Conservation (phyloP, 768 basidiomycete species). For the Kwoniella sp. region DNA sequence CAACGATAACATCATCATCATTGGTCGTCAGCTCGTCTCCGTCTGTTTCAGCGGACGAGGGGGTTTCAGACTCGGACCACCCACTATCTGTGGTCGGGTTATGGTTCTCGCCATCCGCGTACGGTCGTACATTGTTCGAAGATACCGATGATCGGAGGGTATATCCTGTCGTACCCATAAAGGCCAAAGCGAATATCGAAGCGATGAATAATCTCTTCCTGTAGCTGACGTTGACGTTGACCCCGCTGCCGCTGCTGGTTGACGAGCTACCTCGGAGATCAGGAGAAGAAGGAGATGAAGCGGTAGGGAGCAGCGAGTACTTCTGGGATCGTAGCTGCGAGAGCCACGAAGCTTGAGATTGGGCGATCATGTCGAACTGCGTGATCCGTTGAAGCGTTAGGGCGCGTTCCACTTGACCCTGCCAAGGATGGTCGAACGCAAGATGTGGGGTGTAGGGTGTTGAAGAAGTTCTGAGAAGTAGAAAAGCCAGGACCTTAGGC, state of each 20-base stretch:
- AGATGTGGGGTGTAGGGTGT: too few species aligned
- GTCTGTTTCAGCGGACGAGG: neutral
- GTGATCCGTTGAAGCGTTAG: too few species aligned
- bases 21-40: neutral
- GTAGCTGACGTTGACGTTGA: neutral
- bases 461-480: too few species aligned
- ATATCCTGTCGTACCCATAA: slow-evolving; percentile 8
- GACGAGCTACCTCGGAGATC: neutral
- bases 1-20: neutral
- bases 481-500: too few species aligned
- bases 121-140: neutral
- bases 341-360: slow-evolving; percentile 12
- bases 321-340: slow-evolving; percentile 8
- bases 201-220: slow-evolving; percentile 11
- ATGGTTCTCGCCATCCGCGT: neutral
- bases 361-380: neutral
- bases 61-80: neutral
- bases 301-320: slow-evolving; percentile 16
- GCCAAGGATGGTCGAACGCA: too few species aligned
- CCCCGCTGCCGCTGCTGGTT: neutral
- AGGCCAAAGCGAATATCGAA: slow-evolving; percentile 3
- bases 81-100: neutral
- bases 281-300: slow-evolving; percentile 1
- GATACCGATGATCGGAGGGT: neutral
- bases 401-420: too few species aligned